phyloP scores from a whole-genome alignment of 2,329 filamentous ascomycete species.

The Ciborinia camelliae region DNA sequence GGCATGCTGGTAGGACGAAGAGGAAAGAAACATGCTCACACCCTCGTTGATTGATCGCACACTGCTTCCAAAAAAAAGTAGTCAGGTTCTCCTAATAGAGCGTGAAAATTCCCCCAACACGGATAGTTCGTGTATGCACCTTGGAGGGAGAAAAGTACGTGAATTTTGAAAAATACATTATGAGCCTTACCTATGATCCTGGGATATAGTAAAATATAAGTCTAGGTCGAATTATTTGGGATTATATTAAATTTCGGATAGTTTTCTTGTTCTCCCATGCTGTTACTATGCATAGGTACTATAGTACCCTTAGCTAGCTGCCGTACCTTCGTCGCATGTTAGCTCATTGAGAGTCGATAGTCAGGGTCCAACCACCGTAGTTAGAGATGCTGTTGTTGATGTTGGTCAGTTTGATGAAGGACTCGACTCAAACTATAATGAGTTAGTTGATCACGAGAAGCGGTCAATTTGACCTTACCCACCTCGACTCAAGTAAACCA shows the following conservation, averaged over 20 bases:
- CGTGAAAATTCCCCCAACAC: no score
- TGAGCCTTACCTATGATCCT: no score
- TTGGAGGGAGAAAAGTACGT: background rate
- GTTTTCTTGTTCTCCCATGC: background rate
- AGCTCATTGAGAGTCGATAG: background rate
- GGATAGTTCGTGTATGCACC: background rate
- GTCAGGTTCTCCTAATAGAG: no score
- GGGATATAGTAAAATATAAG: background rate
- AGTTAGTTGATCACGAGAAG: no score
- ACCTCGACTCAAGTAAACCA: background rate
- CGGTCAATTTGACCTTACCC: background rate
- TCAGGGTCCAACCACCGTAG: slow-evolving; percentile 6
- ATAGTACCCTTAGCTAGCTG: background rate
- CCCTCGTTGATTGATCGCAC: background rate
- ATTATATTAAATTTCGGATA: background rate
- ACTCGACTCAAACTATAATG: background rate
- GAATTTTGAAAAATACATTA: background rate
- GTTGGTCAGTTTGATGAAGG: background rate
- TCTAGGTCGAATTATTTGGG: background rate
- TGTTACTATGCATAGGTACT: background rate
- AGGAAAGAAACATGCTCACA: background rate
- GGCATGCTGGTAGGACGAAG: slow-evolving; percentile 2
- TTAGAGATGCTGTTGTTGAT: no score
- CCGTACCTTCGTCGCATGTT: background rate
- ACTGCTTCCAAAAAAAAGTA: no score